Evolutionary conservation across 306 rosid species (phyloP), one percentile per base, ranked within the genome.

Genomic region (Potentilla sterilis): DNA sequence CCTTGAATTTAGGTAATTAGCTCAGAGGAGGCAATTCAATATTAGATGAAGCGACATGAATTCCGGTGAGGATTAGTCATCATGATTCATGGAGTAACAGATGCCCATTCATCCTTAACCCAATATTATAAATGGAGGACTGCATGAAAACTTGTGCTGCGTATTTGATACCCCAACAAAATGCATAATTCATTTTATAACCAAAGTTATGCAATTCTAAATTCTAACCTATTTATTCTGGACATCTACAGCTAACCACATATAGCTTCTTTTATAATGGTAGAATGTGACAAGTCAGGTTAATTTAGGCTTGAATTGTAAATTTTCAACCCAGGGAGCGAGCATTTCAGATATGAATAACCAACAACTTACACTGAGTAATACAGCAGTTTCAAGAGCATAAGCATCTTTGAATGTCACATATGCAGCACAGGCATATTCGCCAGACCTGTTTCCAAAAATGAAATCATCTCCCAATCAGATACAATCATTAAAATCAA

Each of bases 321-420:
- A 28, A 28, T 28, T 28, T 28, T 28, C 28, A 28, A 28, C 28
- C 28, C 2, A 1, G 21, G 5, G 24, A 43, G 49, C 0, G 21
- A 43, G 4, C 0, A n/a, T 67, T 22, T 54, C 24, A 7, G 67
- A 69, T 76, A 54, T 24, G 38, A 38, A 13, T 13, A 40, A 66
- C 77, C 22, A 41, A n/a, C 73, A 42, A 72, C 96, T 86, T 86
- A 95, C 99, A 81, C 80, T 89, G 62, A 95, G 91, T 83, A 95
- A 67, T 38, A 88, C 77, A 71, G 99, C 97, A 76, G 99, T 95
- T 87, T 88, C 97, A 78, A 90, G 75, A 79, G 97, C 93, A 90
- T 87, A 92, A 52, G 89, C 88, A 82, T 95, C 99, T 72, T 64
- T 84, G 83, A 92, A 95, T 72, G 96, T 92, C 85, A 95, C 97